These are phyloP conservation scores for Theobroma grandiflorum DNA, from an alignment of 441 rosid species.

Conservation along the genomic window DNA sequence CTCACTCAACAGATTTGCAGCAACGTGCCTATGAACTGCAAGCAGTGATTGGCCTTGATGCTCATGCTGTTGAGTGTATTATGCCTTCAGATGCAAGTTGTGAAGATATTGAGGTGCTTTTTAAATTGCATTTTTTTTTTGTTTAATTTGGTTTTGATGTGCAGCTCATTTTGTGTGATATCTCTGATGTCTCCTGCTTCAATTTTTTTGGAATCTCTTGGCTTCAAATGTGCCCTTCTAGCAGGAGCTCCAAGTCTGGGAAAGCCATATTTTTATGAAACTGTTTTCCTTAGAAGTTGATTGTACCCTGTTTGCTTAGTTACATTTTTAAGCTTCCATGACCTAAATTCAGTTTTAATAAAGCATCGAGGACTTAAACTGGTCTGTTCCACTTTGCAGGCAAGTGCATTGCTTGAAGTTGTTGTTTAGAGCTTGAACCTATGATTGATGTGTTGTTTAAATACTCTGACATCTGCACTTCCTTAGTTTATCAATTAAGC, in stretches of 20 bases:
- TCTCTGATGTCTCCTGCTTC: background rate
- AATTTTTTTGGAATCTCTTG: slow-evolving; percentile 1
- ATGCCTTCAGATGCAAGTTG: slow-evolving; percentile 96
- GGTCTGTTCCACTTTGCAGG: background rate
- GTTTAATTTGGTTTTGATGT: slow-evolving; percentile 5
- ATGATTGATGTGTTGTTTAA: background rate
- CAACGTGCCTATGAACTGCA: slow-evolving; percentile 98
- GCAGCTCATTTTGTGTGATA: background rate
- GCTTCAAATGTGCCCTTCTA: slow-evolving; percentile 2
- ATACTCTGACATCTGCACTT: background rate
- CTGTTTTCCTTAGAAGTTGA: background rate
- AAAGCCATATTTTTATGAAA: background rate
- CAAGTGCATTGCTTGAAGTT: background rate
- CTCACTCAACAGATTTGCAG: slow-evolving; percentile 98
- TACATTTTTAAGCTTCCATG: slow-evolving; percentile 5
- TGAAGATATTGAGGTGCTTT: slow-evolving; percentile 89
- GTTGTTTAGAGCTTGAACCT: background rate
- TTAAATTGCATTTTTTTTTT: background rate
- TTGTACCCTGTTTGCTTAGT: background rate
- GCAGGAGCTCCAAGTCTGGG: background rate
- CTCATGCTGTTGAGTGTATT: slow-evolving; percentile 64
- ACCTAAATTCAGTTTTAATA: background rate
- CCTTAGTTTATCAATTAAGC: background rate
- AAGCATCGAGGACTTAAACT: background rate
- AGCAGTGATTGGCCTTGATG: slow-evolving; percentile 73